Evolutionary conservation across 345 rosid species (phyloP), one percentile per base, ranked within the genome.

Genomic region (Citrus trifoliata): DNA sequence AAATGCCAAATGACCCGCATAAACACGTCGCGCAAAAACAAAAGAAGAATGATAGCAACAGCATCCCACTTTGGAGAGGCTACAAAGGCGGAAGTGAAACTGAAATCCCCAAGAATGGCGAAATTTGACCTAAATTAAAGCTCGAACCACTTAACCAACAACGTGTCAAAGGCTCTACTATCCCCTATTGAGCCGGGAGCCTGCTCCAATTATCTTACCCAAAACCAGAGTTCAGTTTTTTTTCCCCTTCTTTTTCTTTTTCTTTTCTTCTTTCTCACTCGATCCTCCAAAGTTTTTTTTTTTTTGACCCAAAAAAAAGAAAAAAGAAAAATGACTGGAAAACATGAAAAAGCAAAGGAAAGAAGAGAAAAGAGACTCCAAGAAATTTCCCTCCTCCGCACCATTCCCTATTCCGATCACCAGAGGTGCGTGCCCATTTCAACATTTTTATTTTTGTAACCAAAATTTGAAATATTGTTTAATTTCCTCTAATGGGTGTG

Each of bases 391-490:
- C 97, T 91, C 71, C 96, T 93, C 71, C 89, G 96, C 25, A 92
- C 99, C 64, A 91, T 95, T 78, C 99, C 98, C 8, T 95, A 93
- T 71, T 89, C 99, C 30, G 97, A 93, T 82, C 97, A 93, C 83
- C 98, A 93, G 40, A 91, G 98, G 99, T 94, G 53, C 51, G 48
- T 12, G 13, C 16, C 64, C 13, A 37, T 12, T 70, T 37, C 35
- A 12, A 12, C 51, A 51, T 51, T 51, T 51, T 51, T 18, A 51
- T 51, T 51, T 51, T 51, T 18, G 56, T 46, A 16, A 51, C 5
- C 18, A 51, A 51, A 18, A 4, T 4, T 51, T 16, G 56, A 51
- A 51, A 51, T 51, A 18, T 51, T 18, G 21, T 51, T 51, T 18
- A 14, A 14, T 51, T 51, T 51, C 4, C 56, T 51, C 18, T 1